Percentiles rank a stretch among this genome's conserved stretches.
phyloP scores from a whole-genome alignment of 2,329 filamentous ascomycete species.

The Pyrenophora teres region DNA sequence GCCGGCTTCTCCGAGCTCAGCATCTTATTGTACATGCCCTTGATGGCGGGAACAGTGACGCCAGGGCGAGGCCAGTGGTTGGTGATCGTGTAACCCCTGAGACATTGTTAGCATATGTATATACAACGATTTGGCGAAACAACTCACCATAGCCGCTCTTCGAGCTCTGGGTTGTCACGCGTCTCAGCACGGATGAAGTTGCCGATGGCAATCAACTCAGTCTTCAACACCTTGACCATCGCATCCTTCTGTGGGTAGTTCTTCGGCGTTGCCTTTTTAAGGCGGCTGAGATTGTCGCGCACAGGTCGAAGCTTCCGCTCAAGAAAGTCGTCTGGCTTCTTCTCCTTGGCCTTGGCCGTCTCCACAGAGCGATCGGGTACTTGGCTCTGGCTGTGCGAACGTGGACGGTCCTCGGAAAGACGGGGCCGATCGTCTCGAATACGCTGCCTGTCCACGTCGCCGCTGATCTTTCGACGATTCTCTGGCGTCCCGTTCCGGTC shows the following conservation, averaged over 20 bases:
- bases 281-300: conserved; percentile 62
- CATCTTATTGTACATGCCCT: conserved; percentile 48
- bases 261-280: conserved; percentile 66
- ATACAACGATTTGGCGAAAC: too few species aligned
- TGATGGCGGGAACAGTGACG: conserved; percentile 39
- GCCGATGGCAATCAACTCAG: conserved; percentile 65
- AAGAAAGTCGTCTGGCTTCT: conserved; percentile 54
- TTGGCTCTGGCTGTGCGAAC: conserved; percentile 54
- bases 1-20: conserved; percentile 38
- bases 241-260: conserved; percentile 66
- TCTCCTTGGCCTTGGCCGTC: conserved; percentile 35
- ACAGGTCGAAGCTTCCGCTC: conserved; percentile 63
- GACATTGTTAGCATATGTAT: conserved; percentile 22
- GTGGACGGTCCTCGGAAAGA: conserved; percentile 52
- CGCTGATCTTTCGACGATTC: conserved; percentile 51
- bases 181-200: conserved; percentile 61
- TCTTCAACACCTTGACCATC: conserved; percentile 65
- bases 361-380: conserved; percentile 45
- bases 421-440: conserved; percentile 42
- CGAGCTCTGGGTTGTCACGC: conserved; percentile 51
- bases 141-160: conserved; percentile 59
- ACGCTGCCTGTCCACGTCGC: conserved; percentile 45
- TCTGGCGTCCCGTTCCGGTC: conserved; percentile 52
- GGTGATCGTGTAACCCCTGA: conserved; percentile 44
- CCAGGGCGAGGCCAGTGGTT: conserved; percentile 47